Evolutionary conservation across 2,329 filamentous ascomycete genomes (phyloP), one percentile per base, ranked within the genome.

Genomic region (Orbilia oligospora): DNA sequence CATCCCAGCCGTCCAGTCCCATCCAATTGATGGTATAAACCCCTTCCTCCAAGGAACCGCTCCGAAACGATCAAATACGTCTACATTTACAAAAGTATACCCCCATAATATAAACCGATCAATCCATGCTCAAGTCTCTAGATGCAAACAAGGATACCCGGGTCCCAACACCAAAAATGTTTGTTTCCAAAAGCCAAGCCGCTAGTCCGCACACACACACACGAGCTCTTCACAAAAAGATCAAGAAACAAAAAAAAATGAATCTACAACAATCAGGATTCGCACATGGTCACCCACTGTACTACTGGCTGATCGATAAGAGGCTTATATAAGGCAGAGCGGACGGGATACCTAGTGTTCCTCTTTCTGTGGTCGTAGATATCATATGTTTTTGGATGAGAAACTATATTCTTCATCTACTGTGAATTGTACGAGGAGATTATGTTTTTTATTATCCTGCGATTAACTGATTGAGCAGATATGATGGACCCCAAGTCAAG

Each of bases 91-190:
- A 9, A n/a, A 44, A 14, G 27, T 5, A 24, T 56, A 1, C 3
- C 27, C 38, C 51, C 27, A 36, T 38, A 14, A 38, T 10, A n/a
- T n/a, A n/a, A n/a, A n/a, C 30, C 20, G 53, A 30, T 36, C 38
- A 30, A 56, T 56, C 53, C 53, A 56, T 44, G 41, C 12, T 30
- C n/a, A n/a, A n/a, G n/a, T n/a, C n/a, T n/a, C n/a, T n/a, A n/a
- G n/a, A n/a, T n/a, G n/a, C n/a, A n/a, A n/a, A n/a, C n/a, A n/a
- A n/a, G n/a, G n/a, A n/a, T n/a, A n/a, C n/a, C n/a, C n/a, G n/a
- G n/a, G n/a, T 10, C 6, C 36, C 36, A 10, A 10, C 14, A 10
- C 14, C 36, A 41, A 41, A 41, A 41, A 41, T 8, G 3, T 41
- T 41, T 10, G n/a, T n/a, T n/a, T n/a, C n/a, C n/a, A 41, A 14